Evolutionary conservation across 352 stramenopile genomes (phyloP).

Genomic region (Globisporangium camurandrum): DNA sequence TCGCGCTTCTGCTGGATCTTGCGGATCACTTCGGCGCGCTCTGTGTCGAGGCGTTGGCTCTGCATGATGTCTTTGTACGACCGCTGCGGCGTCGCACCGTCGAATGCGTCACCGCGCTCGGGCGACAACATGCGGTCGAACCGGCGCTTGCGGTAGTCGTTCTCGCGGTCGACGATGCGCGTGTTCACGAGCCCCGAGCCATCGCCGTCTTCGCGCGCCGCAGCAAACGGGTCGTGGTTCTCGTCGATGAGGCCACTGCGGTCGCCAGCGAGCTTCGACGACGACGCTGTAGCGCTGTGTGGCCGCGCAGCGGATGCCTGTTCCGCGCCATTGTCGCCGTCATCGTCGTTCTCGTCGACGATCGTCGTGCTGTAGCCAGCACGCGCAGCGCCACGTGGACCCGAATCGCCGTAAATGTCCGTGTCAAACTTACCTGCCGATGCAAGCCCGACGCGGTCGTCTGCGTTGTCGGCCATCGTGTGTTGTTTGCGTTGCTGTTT

Average conservation of each 20-base stretch:
- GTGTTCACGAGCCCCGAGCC: slow-evolving; percentile 92
- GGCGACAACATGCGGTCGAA: slow-evolving; percentile 86
- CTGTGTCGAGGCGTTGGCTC: slow-evolving; percentile 78
- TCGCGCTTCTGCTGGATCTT: slow-evolving; percentile 85
- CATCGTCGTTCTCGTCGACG: slow-evolving; percentile 11
- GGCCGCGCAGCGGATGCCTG: no score
- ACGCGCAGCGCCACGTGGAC: slow-evolving; percentile 20
- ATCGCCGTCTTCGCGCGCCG: slow-evolving; percentile 65
- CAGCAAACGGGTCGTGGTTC: slow-evolving; percentile 85
- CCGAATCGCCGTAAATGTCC: slow-evolving; percentile 60
- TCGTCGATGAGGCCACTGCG: slow-evolving; percentile 69
- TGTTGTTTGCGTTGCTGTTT: neutral
- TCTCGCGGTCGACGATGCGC: slow-evolving; percentile 91
- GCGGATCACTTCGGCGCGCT: slow-evolving; percentile 79
- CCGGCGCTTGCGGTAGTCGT: slow-evolving; percentile 84
- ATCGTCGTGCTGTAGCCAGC: slow-evolving; percentile 44
- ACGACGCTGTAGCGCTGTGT: no score
- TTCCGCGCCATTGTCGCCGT: slow-evolving; percentile 14
- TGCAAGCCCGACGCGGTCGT: slow-evolving; percentile 31
- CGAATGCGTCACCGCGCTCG: slow-evolving; percentile 89
- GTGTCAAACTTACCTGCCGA: slow-evolving; percentile 68
- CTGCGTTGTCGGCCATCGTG: slow-evolving; percentile 5
- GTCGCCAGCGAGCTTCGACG: slow-evolving; percentile 3
- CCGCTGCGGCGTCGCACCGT: slow-evolving; percentile 67
- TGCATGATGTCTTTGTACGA: slow-evolving; percentile 90